Percentiles rank a stretch among this genome's conserved stretches.
Evolutionary conservation across 169 alveolate species (phyloP).

Genomic region (Plasmodium vivax): DNA sequence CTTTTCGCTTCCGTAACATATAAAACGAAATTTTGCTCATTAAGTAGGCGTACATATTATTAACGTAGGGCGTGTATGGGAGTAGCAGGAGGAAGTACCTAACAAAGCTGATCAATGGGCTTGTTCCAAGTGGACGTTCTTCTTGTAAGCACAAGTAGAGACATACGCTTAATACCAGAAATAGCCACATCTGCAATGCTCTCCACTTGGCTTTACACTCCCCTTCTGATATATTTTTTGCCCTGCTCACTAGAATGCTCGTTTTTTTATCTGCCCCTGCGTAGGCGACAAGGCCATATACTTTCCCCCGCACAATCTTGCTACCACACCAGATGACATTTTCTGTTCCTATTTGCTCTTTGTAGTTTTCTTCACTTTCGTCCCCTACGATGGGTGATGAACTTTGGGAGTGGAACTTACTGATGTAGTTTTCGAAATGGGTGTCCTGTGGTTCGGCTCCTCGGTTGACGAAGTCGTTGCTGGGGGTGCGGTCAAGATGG

Average conservation of each 20-base stretch:
- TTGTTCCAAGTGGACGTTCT: neutral
- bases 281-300: conserved; percentile 43
- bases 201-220: neutral
- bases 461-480: neutral
- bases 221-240: neutral
- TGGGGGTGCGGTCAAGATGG: neutral
- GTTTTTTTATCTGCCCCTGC: conserved; percentile 39
- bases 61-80: conserved; percentile 6
- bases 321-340: conserved; percentile 30
- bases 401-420: neutral
- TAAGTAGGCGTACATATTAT: neutral
- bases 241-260: neutral
- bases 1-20: neutral
- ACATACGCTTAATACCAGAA: neutral
- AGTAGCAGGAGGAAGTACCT: conserved; percentile 15
- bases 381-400: neutral
- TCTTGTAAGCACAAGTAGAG: neutral
- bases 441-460: neutral
- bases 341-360: conserved; percentile 21
- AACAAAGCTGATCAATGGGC: neutral
- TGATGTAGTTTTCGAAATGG: neutral
- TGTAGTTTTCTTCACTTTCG: neutral
- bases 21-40: neutral
- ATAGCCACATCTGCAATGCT: neutral
- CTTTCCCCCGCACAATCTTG: conserved; percentile 10